Evolutionary conservation across 2,329 filamentous ascomycete genomes (phyloP).

Genomic region (Phialocephala sp.): DNA sequence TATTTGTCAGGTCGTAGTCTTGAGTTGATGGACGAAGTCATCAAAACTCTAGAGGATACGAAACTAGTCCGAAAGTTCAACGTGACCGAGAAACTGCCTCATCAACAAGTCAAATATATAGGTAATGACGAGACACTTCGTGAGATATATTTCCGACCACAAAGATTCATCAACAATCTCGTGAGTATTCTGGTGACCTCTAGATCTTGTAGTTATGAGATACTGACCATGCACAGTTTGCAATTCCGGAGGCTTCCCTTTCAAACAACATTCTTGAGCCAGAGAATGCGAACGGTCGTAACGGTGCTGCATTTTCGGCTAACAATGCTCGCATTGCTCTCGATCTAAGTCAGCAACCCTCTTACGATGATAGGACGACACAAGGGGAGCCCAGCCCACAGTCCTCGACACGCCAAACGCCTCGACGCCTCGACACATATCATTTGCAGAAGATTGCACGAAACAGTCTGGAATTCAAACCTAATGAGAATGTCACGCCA

Average conservation of each 20-base stretch:
- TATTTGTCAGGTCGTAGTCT: not conserved
- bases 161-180: not conserved
- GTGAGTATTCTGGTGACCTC: not conserved
- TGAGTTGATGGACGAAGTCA: not conserved
- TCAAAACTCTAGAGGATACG: not conserved
- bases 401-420: not conserved
- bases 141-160: constrained; percentile 1
- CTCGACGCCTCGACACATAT: not conserved
- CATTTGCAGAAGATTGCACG: not conserved
- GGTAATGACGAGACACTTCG: not conserved
- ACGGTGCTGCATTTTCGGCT: not conserved
- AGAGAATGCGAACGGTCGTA: not conserved
- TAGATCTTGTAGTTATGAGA: too few species aligned
- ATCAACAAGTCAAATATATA: not conserved
- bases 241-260: not conserved
- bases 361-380: not conserved
- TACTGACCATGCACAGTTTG: not conserved
- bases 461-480: not conserved
- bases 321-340: too few species aligned
- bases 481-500: not conserved
- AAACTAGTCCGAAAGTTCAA: not conserved
- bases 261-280: not conserved
- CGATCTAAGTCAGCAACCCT: not conserved
- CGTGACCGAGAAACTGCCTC: not conserved
- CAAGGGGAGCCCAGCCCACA: not conserved